Evolutionary conservation across 176 grass and related monocot genomes (phyloP).

Genomic region (Canna indica): DNA sequence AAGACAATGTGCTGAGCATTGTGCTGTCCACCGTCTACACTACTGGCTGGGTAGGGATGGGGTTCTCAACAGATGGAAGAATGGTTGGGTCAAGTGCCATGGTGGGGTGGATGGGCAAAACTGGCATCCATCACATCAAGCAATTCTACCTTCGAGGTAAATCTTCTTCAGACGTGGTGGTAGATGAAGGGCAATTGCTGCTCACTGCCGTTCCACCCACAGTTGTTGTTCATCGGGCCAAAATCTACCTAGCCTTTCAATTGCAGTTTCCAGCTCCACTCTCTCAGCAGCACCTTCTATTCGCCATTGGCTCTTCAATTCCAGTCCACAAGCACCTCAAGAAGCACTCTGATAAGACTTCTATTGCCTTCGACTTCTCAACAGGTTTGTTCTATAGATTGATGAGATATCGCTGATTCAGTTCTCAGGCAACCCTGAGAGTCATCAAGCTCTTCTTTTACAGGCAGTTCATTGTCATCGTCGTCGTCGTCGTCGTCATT

Average conservation of each 20-base stretch:
- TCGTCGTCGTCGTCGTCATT: constrained; percentile 3
- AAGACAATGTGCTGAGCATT: constrained; percentile 62
- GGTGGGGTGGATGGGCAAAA: constrained; percentile 93
- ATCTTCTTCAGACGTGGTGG: constrained; percentile 33
- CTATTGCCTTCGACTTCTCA: constrained; percentile 79
- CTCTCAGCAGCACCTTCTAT: constrained; percentile 52
- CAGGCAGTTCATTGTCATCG: not conserved
- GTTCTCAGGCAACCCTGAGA: not conserved
- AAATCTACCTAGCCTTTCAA: constrained; percentile 79
- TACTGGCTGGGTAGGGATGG: constrained; percentile 91
- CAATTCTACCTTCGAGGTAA: constrained; percentile 48
- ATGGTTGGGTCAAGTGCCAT: constrained; percentile 96
- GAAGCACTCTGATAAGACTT: constrained; percentile 69
- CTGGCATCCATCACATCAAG: constrained; percentile 47
- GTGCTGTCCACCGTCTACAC: constrained; percentile 70
- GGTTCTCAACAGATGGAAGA: constrained; percentile 59
- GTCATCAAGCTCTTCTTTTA: not conserved
- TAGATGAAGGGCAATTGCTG: constrained; percentile 51
- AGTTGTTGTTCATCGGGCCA: constrained; percentile 69
- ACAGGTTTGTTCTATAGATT: constrained; percentile 29
- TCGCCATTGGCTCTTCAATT: constrained; percentile 60
- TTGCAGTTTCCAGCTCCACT: constrained; percentile 42
- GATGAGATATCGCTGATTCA: not conserved
- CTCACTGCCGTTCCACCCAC: constrained; percentile 42
- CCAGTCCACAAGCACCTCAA: constrained; percentile 58